A percentile compares a stretch with the other conserved stretches of the same genome.
These are phyloP conservation scores for Penicillium longicatenatum DNA, from an alignment of 495 filamentous ascomycete species.

Conservation along the genomic window DNA sequence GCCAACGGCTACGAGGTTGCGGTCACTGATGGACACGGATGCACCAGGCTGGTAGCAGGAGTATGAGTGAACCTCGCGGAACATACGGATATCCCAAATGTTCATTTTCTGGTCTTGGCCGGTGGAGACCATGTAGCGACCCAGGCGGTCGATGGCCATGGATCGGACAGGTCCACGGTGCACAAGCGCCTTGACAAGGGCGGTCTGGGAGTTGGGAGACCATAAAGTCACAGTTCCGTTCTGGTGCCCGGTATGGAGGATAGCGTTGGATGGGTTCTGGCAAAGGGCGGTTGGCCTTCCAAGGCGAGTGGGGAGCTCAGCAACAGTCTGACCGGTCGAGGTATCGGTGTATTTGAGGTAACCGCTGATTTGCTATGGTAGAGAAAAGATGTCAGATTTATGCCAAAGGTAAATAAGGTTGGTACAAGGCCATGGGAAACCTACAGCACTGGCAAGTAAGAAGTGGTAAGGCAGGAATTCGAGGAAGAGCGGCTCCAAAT, in stretches of 20 bases:
- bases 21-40: constrained; percentile 84
- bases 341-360: constrained; percentile 94
- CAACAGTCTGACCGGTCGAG: constrained; percentile 83
- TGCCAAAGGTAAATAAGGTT: neutral
- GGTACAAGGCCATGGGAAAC: constrained; percentile 22
- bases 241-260: constrained; percentile 88
- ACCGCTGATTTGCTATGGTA: constrained; percentile 69
- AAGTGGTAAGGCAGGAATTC: constrained; percentile 98
- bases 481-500: constrained; percentile 90
- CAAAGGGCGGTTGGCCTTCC: constrained; percentile 81
- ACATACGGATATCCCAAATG: constrained; percentile 95
- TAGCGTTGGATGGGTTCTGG: constrained; percentile 89
- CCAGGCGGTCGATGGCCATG: constrained; percentile 82
- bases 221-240: constrained; percentile 93
- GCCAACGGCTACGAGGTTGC: constrained; percentile 80
- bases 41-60: constrained; percentile 85
- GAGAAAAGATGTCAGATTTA: constrained; percentile 2
- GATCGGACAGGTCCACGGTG: constrained; percentile 91
- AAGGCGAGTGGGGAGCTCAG: constrained; percentile 77
- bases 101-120: constrained; percentile 91
- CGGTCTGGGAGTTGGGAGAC: constrained; percentile 88
- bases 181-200: constrained; percentile 91
- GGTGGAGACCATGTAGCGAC: constrained; percentile 92
- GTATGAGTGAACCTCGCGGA: constrained; percentile 88
- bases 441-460: constrained; percentile 80